A percentile compares a stretch with the other conserved stretches of the same genome.
phyloP scores from a whole-genome alignment of 2,329 filamentous ascomycete genomes.

The Juglanconis juglandina region DNA sequence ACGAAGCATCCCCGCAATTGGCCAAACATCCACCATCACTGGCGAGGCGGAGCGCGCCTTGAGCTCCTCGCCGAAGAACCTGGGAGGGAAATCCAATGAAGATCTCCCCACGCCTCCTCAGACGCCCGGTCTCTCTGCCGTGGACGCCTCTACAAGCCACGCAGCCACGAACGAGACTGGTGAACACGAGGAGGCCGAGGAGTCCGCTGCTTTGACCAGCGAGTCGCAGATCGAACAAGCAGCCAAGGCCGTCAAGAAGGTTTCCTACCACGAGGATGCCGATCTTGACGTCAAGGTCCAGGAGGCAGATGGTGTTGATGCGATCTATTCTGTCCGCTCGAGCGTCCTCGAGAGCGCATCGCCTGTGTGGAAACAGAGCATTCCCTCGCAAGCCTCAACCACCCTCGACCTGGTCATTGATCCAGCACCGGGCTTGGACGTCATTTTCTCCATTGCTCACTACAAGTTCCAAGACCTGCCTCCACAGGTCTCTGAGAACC shows the following conservation, averaged over 20 bases:
- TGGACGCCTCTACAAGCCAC: not conserved
- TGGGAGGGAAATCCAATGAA: not conserved
- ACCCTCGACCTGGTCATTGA: slow-evolving; percentile 3
- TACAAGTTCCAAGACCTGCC: slow-evolving; percentile 24
- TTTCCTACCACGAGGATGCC: slow-evolving; percentile 21
- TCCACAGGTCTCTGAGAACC: slow-evolving; percentile 6
- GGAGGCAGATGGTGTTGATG: not conserved
- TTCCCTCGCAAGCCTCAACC: not conserved
- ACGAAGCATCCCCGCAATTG: slow-evolving; percentile 8
- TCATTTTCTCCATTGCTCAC: slow-evolving; percentile 24
- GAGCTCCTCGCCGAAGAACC: slow-evolving; percentile 10
- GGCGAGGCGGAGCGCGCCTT: slow-evolving; percentile 10
- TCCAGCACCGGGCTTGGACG: slow-evolving; percentile 19
- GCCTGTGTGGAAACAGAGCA: slow-evolving; percentile 14
- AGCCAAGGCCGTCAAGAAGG: not conserved
- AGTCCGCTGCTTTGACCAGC: not conserved
- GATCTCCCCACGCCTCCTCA: slow-evolving; percentile 16
- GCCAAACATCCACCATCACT: slow-evolving; percentile 12
- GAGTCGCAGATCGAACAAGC: slow-evolving; percentile 2
- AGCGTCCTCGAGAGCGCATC: slow-evolving; percentile 19
- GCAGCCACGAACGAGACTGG: not conserved
- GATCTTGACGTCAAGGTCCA: slow-evolving; percentile 20
- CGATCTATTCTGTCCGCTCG: slow-evolving; percentile 19
- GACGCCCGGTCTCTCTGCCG: slow-evolving; percentile 10
- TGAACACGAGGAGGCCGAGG: not conserved